Percentiles rank a stretch among this genome's conserved stretches.
Conservation (phyloP, 2,329 filamentous ascomycete genomes). For the Emericellopsis atlantica region DNA sequence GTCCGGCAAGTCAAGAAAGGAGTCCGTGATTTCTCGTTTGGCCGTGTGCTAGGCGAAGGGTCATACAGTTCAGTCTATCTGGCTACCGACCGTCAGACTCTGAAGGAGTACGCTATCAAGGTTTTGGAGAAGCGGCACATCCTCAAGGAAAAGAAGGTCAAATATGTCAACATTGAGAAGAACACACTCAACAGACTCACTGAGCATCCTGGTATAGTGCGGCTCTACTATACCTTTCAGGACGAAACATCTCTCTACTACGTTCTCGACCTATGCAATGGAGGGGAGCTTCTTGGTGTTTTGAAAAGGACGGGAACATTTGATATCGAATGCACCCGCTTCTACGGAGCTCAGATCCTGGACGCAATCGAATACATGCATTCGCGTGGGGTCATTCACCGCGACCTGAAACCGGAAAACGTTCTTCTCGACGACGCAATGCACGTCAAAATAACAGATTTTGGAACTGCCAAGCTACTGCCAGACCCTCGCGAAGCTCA, state of each 20-base stretch:
- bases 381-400: slow-evolving; percentile 86
- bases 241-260: slow-evolving; percentile 95
- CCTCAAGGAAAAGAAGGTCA: slow-evolving; percentile 99
- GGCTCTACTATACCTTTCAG: slow-evolving; percentile 97
- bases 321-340: slow-evolving; percentile 84
- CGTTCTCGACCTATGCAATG: slow-evolving; percentile 84
- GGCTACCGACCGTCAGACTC: slow-evolving; percentile 82
- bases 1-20: slow-evolving; percentile 88
- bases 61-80: slow-evolving; percentile 95
- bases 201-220: slow-evolving; percentile 91
- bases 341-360: slow-evolving; percentile 91
- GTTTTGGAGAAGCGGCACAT: slow-evolving; percentile 97
- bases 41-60: slow-evolving; percentile 80
- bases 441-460: slow-evolving; percentile 98
- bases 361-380: slow-evolving; percentile 99
- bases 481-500: slow-evolving; percentile 20
- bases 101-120: slow-evolving; percentile 96
- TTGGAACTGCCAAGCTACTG: slow-evolving; percentile 93
- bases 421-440: slow-evolving; percentile 89
- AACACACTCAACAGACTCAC: slow-evolving; percentile 93
- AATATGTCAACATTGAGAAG: slow-evolving; percentile 99
- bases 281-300: slow-evolving; percentile 83
- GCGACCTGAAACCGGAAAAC: slow-evolving; percentile 94
- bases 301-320: slow-evolving; percentile 92
- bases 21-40: slow-evolving; percentile 93